Evolutionary conservation across 1,284 basidiomycete genomes (phyloP).

Genomic region (Quambalaria eucalypti): DNA sequence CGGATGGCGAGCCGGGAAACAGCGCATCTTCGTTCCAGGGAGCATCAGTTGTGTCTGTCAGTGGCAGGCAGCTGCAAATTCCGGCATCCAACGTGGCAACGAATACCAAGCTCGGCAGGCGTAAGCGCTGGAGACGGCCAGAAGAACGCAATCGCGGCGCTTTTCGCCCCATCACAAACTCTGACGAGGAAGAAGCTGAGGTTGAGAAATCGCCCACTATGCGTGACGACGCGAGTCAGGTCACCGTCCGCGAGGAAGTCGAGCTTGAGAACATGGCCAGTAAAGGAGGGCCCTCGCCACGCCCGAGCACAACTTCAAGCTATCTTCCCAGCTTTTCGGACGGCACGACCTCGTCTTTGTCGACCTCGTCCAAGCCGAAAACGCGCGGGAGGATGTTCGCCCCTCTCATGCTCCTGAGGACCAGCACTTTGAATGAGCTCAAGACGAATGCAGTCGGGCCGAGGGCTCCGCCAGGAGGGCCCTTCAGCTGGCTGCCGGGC

Average conservation of each 20-base stretch:
- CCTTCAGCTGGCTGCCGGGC: conserved; percentile 13
- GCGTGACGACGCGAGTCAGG: background rate
- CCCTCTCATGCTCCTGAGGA: conserved; percentile 34
- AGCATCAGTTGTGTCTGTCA: conserved; percentile 4
- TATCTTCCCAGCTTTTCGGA: background rate
- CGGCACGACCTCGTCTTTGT: conserved; percentile 15
- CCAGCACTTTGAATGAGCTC: conserved; percentile 31
- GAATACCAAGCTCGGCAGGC: too few relatives aligned
- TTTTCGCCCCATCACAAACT: too few relatives aligned
- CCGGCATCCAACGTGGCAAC: too few relatives aligned
- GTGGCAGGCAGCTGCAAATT: background rate
- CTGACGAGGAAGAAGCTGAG: too few relatives aligned
- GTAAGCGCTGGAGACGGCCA: too few relatives aligned
- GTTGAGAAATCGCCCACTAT: too few relatives aligned
- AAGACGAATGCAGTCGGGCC: conserved; percentile 41
- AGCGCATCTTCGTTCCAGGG: background rate
- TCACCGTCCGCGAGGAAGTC: conserved; percentile 9
- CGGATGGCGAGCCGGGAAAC: too few relatives aligned
- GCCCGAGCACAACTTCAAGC: conserved; percentile 5
- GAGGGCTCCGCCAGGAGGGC: conserved; percentile 29
- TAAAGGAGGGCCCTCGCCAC: conserved; percentile 14
- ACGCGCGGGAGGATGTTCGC: conserved; percentile 35
- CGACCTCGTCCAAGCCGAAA: conserved; percentile 17
- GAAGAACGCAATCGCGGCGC: too few relatives aligned
- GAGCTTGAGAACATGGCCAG: conserved; percentile 4